Base-by-base conservation (phyloP, 2,329 filamentous ascomycete species). In the Talaromyces verruculosus region DNA sequence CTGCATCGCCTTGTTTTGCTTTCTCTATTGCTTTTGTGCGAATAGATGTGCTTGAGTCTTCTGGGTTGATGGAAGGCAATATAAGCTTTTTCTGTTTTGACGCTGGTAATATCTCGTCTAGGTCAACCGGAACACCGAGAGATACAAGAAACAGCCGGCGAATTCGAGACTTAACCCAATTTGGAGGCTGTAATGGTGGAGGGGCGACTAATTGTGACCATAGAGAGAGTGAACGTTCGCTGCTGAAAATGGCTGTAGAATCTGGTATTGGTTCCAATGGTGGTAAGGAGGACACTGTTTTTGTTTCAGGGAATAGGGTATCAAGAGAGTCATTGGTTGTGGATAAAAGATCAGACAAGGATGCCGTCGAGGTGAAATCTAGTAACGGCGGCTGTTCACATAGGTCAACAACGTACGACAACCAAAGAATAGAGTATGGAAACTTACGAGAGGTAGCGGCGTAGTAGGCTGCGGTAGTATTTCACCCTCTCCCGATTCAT, bases 51-150 rank as follows among this genome's bases (percentile, higher is more conserved):
- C 84, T 30, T 82, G 89, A 68, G 75, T 80, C 62, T 77, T 84
- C 67, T 78, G 84, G 60, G 80, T 84, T 75, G 70, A 95, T 89
- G 5, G 93, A 97, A 0, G 95, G 95, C 1, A 99, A 85, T 4
- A 99, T 86, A 19, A 99, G 88, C 76, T 98, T 98, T 85, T 98
- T 98, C 77, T 99, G 95, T 79, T 98, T 98, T 13, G 92, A 96
- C 0, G 94, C 93, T 0, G 95, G 95, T 7, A 99, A 86, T 64
- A 99, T 98, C 81, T 99, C 95, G 78, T 99, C 95, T 0, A 99
- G 85, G 73, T 99, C 95, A 53, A 99, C 92, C 1, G 95, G 95
- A 0, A 99, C 95, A 19, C 95, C 95, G 0, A 99, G 87, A 1
- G 93, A 97, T 63, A 99, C 93, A 49, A 99, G 88, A 77, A 99